Base-by-base conservation (phyloP, 805 yeast genomes). In the Kodamaea hsintzibuensis region DNA sequence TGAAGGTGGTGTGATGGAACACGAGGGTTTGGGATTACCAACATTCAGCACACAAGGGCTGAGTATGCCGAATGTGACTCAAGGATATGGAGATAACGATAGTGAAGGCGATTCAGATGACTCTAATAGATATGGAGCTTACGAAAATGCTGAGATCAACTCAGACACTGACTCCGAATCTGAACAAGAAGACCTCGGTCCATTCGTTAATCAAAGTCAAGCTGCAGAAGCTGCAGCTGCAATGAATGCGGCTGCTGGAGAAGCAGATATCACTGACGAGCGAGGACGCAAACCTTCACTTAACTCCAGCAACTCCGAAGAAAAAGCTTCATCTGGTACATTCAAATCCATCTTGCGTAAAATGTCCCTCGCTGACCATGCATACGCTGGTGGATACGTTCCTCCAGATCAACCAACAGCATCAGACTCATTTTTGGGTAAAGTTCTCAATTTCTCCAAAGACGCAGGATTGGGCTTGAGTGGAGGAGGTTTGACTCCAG, bases 401-500 rank as follows among this genome's bases (percentile, higher is more conserved):
- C 61, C 57, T 10, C 54, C 55, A 3, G 65, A 47, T 14, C 47
- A 47, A n/a, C 45, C 54, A 1, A 66, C 76, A 0, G 60, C 60
- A 2, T 65, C 72, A 6, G 79, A 76, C 50, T 68, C 78, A 1
- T 72, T 76, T 48, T 59, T 76, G 45, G 80, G 79, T 2, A 59
- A 72, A 27, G 71, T 76, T 4, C 60, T 75, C 51, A 60, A 57
- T 43, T 59, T 66, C 35, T 42, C 60, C 13, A 59, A 61, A 16
- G 68, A 66, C 3, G 57, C 58, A 4, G 70, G 69, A 1, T 63
- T 64, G 6, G 63, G 66, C 2, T 55, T 72, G 19, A 62, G 76
- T 45, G 77, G 77, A 7, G 80, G 80, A 16, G 80, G 80, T 0
- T 57, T 76, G 57, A 70, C 66, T 1, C 80, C 80, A 0, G 80